phyloP scores from a whole-genome alignment of 2,329 filamentous ascomycete genomes.

The Thyridium curvatum region DNA sequence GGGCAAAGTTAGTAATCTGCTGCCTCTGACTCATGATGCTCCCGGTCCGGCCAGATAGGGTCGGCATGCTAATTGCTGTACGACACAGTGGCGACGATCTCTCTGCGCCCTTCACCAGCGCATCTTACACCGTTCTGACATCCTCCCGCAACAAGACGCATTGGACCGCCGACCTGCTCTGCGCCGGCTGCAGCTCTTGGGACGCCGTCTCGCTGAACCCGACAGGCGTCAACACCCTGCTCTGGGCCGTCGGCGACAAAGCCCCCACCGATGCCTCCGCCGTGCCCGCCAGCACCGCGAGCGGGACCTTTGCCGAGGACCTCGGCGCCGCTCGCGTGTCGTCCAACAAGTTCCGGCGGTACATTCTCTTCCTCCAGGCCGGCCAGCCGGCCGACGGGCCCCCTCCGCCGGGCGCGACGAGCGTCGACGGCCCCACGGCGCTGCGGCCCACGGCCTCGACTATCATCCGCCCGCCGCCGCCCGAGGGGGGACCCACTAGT shows the following conservation, averaged over 20 bases:
- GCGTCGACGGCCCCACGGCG: not conserved
- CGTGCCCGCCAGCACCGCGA: constrained; percentile 16
- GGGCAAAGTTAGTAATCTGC: constrained; percentile 22
- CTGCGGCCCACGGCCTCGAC: constrained; percentile 2
- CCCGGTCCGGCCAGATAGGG: too few relatives aligned
- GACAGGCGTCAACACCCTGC: constrained; percentile 10
- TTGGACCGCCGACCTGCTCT: constrained; percentile 30
- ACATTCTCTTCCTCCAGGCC: constrained; percentile 6
- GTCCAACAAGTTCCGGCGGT: constrained; percentile 7
- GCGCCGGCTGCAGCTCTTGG: constrained; percentile 30
- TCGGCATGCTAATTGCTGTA: too few relatives aligned
- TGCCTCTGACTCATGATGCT: not conserved
- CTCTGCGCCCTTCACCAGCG: constrained; percentile 23
- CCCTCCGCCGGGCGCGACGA: not conserved
- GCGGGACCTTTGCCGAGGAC: constrained; percentile 9
- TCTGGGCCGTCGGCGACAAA: constrained; percentile 14
- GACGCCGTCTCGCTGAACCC: constrained; percentile 15
- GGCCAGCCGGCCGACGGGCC: not conserved
- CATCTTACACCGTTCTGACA: constrained; percentile 25
- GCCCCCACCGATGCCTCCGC: constrained; percentile 11
- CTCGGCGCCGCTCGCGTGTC: constrained; percentile 7
- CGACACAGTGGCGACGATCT: not conserved
- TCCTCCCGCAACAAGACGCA: constrained; percentile 29
- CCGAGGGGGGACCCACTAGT: not conserved
- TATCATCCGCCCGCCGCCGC: constrained; percentile 3